Percentiles rank a stretch among this genome's conserved stretches.
Conservation (phyloP, 2,329 filamentous ascomycete species). For the Thelonectria discophora region DNA sequence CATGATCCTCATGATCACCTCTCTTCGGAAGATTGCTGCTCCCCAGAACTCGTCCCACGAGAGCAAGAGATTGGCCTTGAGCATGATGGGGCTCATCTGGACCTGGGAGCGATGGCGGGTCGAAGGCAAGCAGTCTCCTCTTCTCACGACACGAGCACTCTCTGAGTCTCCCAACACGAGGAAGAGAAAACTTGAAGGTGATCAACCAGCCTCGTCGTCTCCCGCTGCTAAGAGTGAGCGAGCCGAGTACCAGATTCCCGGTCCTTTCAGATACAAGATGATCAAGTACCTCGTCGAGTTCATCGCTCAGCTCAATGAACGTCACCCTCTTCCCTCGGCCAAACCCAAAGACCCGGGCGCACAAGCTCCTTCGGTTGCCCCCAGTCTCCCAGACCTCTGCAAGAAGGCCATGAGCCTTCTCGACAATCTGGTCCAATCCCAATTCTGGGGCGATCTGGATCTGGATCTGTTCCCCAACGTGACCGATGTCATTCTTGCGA, state of each 20-base stretch:
- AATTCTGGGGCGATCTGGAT: constrained; percentile 91
- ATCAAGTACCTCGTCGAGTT: constrained; percentile 96
- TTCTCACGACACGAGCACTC: constrained; percentile 46
- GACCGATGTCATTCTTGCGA: constrained; percentile 83
- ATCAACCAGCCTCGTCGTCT: constrained; percentile 62
- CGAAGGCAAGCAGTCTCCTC: constrained; percentile 59
- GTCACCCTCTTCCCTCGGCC: constrained; percentile 78
- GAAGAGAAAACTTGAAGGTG: constrained; percentile 81
- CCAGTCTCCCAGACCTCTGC: constrained; percentile 78
- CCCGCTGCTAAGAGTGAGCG: constrained; percentile 62
- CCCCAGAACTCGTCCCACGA: constrained; percentile 88
- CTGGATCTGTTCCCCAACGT: constrained; percentile 91
- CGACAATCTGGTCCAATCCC: constrained; percentile 83
- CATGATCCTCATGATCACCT: constrained; percentile 85
- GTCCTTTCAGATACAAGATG: constrained; percentile 77
- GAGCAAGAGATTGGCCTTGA: constrained; percentile 88
- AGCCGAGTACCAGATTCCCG: constrained; percentile 73
- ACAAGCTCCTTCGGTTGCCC: constrained; percentile 56
- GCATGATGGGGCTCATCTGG: constrained; percentile 90
- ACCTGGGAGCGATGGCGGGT: constrained; percentile 90
- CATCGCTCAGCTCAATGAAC: constrained; percentile 87
- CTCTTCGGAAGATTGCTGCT: constrained; percentile 85
- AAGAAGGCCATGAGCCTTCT: constrained; percentile 85
- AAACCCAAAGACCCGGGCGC: constrained; percentile 66
- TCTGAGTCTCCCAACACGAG: constrained; percentile 77